A percentile compares a stretch with the other conserved stretches of the same genome.
phyloP scores from a whole-genome alignment of 192 early-diverging fungal species.

The Entomortierella lignicola region DNA sequence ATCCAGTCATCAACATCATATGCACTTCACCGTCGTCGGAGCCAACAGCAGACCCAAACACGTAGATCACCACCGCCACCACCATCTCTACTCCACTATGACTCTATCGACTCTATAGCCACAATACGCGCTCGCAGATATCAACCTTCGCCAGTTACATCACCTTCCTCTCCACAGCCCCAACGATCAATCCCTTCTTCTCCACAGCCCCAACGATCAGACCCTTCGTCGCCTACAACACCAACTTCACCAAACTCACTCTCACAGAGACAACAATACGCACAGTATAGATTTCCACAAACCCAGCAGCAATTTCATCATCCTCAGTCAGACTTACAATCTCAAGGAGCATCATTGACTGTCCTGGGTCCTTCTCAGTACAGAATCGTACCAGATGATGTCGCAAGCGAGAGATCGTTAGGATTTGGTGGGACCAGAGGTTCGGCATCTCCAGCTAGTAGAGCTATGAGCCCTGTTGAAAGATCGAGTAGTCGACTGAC shows the following conservation, averaged over 20 bases:
- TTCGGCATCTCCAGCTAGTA: neutral
- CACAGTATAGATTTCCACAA: constrained; percentile 5
- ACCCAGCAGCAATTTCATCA: constrained; percentile 3
- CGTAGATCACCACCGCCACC: neutral
- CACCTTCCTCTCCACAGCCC: neutral
- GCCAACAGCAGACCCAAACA: neutral
- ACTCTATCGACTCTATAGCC: constrained; percentile 37
- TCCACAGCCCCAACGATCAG: neutral
- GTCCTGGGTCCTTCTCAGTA: constrained; percentile 31
- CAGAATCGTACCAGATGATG: constrained; percentile 5
- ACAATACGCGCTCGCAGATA: constrained; percentile 20
- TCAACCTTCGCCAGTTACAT: constrained; percentile 4
- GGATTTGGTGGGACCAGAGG: neutral
- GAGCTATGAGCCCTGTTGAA: constrained; percentile 14
- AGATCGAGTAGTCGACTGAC: constrained; percentile 43
- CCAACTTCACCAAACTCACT: neutral
- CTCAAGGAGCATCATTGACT: constrained; percentile 5
- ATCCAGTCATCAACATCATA: constrained; percentile 25
- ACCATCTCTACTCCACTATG: constrained; percentile 12
- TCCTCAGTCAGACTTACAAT: neutral
- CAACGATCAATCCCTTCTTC: constrained; percentile 6
- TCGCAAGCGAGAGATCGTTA: neutral
- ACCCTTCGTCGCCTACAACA: neutral
- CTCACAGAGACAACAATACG: neutral
- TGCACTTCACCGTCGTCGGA: constrained; percentile 14